Evolutionary conservation across 2,329 filamentous ascomycete genomes (phyloP), one percentile per base, ranked within the genome.

Genomic region (Emericellopsis cladophorae): DNA sequence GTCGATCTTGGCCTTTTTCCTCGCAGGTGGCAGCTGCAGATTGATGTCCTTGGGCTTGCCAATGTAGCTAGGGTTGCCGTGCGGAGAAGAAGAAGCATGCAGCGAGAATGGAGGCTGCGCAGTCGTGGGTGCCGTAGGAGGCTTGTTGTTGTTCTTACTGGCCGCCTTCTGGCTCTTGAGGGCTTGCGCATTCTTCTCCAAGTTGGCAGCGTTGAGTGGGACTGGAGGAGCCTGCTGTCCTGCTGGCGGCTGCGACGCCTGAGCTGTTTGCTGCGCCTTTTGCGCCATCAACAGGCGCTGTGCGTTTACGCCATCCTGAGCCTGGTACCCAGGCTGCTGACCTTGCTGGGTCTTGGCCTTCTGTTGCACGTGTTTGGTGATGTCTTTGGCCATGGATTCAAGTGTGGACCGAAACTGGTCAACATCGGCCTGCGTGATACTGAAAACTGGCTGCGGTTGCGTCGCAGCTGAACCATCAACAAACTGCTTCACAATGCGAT

Each of bases 21-120:
- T 79, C 26, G 26, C 26, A 5, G 69, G 61, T 5, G 76, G 77
- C 18, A 79, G 58, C 40, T 72, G 67, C 31, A 81, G 59, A 40
- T 72, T 70, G 31, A 74, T 73, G 26, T 79, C 57, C 39, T 67
- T 61, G 2, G 68, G 61, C 52, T 66, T 70, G 52, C 58, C 63
- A 36, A 70, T 67, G 46, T 77, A 78, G 7, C 62, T 65, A 2
- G 76, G 76, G 42, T 73, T 70, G 11, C 75, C 76, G 46, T 76
- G 72, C 26, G 77, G 76, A 6, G 76, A 79, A 12, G 26, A 29
- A 8, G 65, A 59, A 15, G 65, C 69, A 11, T 69, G 69, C 42
- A 79, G 67, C 22, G 63, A 58, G 53, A 76, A 77, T 0, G 75
- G 75, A 14, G 74, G 68, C 46, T 77, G 72, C 12, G 38, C 34